A percentile compares a stretch with the other conserved stretches of the same genome.
Conservation (phyloP, 2,329 filamentous ascomycete species). For the Colletotrichum abscissum region DNA sequence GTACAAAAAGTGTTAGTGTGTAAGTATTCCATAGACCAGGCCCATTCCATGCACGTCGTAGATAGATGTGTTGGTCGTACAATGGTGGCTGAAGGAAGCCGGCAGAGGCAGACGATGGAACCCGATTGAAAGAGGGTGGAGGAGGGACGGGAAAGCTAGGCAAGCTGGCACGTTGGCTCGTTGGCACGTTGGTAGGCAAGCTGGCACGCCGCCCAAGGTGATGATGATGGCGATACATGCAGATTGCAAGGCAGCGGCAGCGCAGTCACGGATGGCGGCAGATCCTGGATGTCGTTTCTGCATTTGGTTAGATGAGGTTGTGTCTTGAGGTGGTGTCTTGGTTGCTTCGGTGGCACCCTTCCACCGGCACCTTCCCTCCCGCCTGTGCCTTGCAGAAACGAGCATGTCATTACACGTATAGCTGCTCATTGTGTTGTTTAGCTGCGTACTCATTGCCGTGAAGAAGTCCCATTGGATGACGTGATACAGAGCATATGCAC, state of each 20-base stretch:
- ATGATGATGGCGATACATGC: background rate
- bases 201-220: background rate
- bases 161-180: background rate
- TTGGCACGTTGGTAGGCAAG: background rate
- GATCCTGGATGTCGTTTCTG: constrained; percentile 6
- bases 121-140: background rate
- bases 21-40: background rate
- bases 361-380: background rate
- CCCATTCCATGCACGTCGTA: background rate
- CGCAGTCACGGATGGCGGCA: constrained; percentile 2
- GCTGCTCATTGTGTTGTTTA: background rate
- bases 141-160: background rate
- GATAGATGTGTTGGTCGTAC: background rate
- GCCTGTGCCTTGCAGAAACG: background rate
- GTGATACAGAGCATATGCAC: background rate
- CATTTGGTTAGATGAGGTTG: background rate
- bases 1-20: background rate
- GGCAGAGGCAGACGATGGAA: background rate
- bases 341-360: background rate
- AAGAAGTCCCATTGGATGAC: background rate
- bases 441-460: no score
- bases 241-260: background rate
- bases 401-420: background rate
- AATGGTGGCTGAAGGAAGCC: background rate
- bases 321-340: background rate